Percentiles rank a stretch among this genome's conserved stretches.
Conservation (phyloP, 2,329 filamentous ascomycete genomes). For the Chrysoporthe deuterocubensis region DNA sequence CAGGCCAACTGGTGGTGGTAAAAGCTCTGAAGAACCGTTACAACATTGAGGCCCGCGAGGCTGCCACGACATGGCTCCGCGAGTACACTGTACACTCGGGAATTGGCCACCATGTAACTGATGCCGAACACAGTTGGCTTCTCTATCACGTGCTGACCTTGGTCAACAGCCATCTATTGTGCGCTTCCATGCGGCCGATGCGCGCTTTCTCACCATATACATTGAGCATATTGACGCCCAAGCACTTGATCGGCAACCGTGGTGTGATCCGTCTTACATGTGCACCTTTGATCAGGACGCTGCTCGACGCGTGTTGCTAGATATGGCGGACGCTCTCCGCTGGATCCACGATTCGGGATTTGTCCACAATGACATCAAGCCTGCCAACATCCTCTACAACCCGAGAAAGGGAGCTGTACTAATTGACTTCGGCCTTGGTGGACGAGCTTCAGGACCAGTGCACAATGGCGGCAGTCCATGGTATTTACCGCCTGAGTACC, state of each 20-base stretch:
- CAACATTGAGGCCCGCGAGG: not conserved
- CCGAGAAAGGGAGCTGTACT: not conserved
- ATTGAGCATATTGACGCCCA: not conserved
- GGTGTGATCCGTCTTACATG: not conserved
- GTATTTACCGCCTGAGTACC: not conserved
- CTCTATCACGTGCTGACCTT: too few relatives aligned
- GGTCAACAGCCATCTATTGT: not conserved
- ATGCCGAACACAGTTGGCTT: not conserved
- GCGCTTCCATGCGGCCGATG: not conserved
- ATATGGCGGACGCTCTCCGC: not conserved
- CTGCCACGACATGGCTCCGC: not conserved
- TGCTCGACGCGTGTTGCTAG: not conserved
- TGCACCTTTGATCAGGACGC: not conserved
- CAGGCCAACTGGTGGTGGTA: not conserved
- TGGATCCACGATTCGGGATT: not conserved
- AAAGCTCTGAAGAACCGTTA: not conserved
- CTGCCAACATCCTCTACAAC: constrained; percentile 6
- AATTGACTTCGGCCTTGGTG: not conserved
- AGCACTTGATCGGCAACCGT: not conserved
- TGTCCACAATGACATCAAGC: constrained; percentile 8
- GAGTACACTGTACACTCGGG: not conserved
- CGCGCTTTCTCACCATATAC: not conserved
- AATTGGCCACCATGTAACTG: constrained; percentile 1
- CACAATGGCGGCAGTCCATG: not conserved
- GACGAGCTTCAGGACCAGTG: not conserved